phyloP scores from a whole-genome alignment of 306 rosid species.

The Phaseolus lunatus region DNA sequence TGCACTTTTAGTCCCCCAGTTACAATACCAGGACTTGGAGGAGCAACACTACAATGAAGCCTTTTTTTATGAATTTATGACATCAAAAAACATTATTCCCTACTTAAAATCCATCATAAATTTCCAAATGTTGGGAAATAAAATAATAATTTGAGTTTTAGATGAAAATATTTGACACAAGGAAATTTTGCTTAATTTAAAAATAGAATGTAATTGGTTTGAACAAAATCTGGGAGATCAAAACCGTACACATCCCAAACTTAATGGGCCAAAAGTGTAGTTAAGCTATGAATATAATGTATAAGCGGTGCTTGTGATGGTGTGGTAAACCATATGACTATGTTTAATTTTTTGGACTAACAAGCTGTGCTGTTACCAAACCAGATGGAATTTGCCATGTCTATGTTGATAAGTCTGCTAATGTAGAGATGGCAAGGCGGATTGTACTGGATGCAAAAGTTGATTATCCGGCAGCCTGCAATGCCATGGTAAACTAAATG shows the following conservation, averaged over 20 bases:
- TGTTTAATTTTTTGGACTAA: constrained; percentile 24
- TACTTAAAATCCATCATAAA: background rate
- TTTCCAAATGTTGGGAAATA: background rate
- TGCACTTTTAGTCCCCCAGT: too few species aligned
- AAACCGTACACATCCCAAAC: background rate
- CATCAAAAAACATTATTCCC: background rate
- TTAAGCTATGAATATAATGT: background rate
- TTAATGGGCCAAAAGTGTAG: background rate
- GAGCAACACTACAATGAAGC: too few species aligned
- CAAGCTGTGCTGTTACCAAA: constrained; percentile 43
- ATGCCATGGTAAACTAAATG: constrained; percentile 83
- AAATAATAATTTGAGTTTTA: background rate
- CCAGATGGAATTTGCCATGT: constrained; percentile 98
- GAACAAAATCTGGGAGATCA: background rate
- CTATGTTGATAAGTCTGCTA: constrained; percentile 91
- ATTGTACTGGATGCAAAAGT: constrained; percentile 88
- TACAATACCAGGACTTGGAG: too few species aligned
- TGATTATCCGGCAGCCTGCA: constrained; percentile 98
- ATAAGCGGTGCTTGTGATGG: background rate
- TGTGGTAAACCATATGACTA: background rate
- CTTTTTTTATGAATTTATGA: background rate
- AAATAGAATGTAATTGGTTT: background rate
- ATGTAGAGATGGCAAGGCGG: constrained; percentile 79
- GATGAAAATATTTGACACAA: background rate
- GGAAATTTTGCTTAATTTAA: background rate